Conservation (phyloP, 2,329 filamentous ascomycete genomes). For the Pleoardoris graminearum region DNA sequence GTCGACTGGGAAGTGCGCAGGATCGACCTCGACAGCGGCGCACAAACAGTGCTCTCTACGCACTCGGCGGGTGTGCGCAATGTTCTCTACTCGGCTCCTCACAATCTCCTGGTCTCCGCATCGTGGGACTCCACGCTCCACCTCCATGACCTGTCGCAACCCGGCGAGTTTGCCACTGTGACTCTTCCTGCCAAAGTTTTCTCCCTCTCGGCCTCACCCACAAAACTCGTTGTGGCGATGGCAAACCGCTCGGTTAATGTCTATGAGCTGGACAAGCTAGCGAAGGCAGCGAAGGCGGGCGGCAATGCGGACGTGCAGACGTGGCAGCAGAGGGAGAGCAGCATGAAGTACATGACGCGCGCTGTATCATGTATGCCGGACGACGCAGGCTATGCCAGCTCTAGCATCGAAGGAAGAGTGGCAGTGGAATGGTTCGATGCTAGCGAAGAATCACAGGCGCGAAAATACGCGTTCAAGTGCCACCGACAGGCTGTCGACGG, state of each 20-base stretch:
- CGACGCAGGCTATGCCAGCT: conserved; percentile 89
- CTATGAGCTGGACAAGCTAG: conserved; percentile 78
- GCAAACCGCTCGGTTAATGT: conserved; percentile 90
- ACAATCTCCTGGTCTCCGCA: conserved; percentile 80
- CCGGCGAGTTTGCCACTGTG: conserved; percentile 64
- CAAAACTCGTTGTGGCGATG: conserved; percentile 95
- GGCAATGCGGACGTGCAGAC: conserved; percentile 63
- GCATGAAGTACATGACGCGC: conserved; percentile 92
- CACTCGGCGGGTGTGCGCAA: conserved; percentile 80
- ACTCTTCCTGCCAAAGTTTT: conserved; percentile 84
- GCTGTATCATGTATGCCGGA: conserved; percentile 96
- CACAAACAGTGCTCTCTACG: conserved; percentile 74
- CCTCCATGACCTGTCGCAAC: conserved; percentile 68
- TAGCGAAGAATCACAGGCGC: conserved; percentile 78
- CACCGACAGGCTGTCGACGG: conserved; percentile 76
- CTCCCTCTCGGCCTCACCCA: conserved; percentile 74
- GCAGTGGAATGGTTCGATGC: conserved; percentile 99
- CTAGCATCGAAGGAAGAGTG: conserved; percentile 90
- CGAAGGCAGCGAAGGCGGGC: conserved; percentile 37
- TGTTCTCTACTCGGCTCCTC: conserved; percentile 77
- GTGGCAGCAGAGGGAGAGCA: conserved; percentile 92
- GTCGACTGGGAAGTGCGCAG: conserved; percentile 83
- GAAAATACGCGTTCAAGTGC: conserved; percentile 99
- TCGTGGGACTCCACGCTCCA: conserved; percentile 94
- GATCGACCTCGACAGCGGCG: conserved; percentile 72